These are phyloP conservation scores for Pseudocohnilembus persalinus DNA, from an alignment of 169 alveolate genomes.

Conservation along the genomic window DNA sequence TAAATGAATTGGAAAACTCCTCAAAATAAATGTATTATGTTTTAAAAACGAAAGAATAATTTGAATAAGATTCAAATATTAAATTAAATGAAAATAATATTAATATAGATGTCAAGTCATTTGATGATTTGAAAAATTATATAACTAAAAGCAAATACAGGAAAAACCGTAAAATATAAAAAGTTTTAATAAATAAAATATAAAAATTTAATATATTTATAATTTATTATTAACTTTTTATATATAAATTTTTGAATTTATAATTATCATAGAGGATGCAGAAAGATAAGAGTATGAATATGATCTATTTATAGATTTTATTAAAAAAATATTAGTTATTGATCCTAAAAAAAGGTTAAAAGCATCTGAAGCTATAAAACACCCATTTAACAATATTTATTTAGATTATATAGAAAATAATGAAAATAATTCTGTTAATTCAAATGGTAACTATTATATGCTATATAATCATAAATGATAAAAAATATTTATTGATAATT, in stretches of 20 bases:
- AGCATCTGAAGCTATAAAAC: slow-evolving; percentile 32
- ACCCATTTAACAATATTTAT: slow-evolving; percentile 26
- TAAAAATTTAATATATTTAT: too few species aligned
- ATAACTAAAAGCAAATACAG: background rate
- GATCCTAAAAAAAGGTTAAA: slow-evolving; percentile 42
- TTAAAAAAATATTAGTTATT: background rate
- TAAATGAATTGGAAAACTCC: too few species aligned
- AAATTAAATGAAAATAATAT: slow-evolving; percentile 5
- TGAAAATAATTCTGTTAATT: too few species aligned
- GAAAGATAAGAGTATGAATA: background rate
- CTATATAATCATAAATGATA: too few species aligned
- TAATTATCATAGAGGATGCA: background rate
- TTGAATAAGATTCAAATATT: background rate
- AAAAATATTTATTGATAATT: too few species aligned
- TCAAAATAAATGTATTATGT: background rate
- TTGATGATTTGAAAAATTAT: slow-evolving; percentile 13
- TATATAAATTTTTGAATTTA: background rate
- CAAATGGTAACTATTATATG: too few species aligned
- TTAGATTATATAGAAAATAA: too few species aligned
- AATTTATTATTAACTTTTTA: too few species aligned
- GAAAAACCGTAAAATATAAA: background rate
- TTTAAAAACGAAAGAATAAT: slow-evolving; percentile 13
- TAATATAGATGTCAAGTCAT: background rate
- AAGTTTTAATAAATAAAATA: background rate
- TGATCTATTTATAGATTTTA: slow-evolving; percentile 22